Conservation (phyloP, 805 yeast genomes). For the Ogataea henricii region DNA sequence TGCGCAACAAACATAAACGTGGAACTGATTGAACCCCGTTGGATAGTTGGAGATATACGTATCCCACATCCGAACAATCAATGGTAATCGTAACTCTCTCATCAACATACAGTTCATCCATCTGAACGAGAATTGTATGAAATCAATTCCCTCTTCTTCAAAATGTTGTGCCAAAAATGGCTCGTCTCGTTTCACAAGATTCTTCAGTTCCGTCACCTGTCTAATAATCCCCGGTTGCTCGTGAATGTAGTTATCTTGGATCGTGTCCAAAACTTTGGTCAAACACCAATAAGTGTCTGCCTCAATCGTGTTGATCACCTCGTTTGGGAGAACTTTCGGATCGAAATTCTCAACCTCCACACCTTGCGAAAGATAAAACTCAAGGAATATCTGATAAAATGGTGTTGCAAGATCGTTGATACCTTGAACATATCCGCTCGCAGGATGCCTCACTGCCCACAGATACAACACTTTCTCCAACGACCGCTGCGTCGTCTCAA, state of each 20-base stretch:
- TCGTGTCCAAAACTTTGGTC: constrained; percentile 86
- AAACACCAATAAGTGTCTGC: constrained; percentile 98
- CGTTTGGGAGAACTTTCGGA: constrained; percentile 59
- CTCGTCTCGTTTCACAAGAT: constrained; percentile 80
- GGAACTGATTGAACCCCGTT: constrained; percentile 85
- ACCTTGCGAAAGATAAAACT: constrained; percentile 56
- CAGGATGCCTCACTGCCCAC: constrained; percentile 97
- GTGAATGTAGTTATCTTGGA: constrained; percentile 95
- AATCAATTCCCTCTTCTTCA: constrained; percentile 82
- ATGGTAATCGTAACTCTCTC: constrained; percentile 82
- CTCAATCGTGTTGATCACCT: constrained; percentile 70
- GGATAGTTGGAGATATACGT: constrained; percentile 80
- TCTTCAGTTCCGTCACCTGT: constrained; percentile 81
- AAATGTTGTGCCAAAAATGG: constrained; percentile 71
- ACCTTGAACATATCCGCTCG: constrained; percentile 97
- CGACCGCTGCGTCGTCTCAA: constrained; percentile 70
- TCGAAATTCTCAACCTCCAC: constrained; percentile 58
- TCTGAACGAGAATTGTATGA: constrained; percentile 91
- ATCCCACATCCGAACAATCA: constrained; percentile 96
- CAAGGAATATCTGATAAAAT: constrained; percentile 81
- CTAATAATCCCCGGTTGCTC: constrained; percentile 97
- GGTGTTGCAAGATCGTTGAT: constrained; percentile 94
- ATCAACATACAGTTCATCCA: constrained; percentile 98
- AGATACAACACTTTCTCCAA: constrained; percentile 79
- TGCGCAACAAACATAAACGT: constrained; percentile 97